Base-by-base conservation (phyloP, 2,329 filamentous ascomycete species). In the Claviceps maximensis region DNA sequence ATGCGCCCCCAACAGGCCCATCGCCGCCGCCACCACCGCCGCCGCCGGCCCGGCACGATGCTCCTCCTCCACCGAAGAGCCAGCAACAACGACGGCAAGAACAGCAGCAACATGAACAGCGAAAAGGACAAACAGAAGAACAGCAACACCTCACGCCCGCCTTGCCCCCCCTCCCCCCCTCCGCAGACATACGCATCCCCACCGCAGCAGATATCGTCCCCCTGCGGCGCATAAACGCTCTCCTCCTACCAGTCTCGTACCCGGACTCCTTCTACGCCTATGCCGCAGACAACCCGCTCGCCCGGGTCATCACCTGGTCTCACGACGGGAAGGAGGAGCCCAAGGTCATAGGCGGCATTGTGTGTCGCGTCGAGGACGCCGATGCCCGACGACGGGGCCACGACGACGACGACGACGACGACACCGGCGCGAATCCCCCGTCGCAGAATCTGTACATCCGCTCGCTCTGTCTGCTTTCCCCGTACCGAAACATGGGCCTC, bases 161-260 rank as follows among this genome's bases (percentile, higher is more conserved):
- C 29, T 69, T 36, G 4, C 49, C 61, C 47, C 15, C 25, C 21
- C 17, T 75, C 58, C 62, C 74, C 66, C 66, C 66, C 15, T 71
- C 78, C 62, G 78, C 79, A 21, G 66, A 68, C 54, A 78, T 84
- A 61, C 73, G 74, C 6, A 69, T 70, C 51, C 67, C 83, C 51
- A 67, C 69, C 1, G 65, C 71, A 46, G 61, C 68, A 47, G 79
- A 84, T 65, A 67, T 84, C 53, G 69, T 76, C 53, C 73, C 78
- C 46, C 72, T 86, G 6, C 79, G 78, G 41, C 77, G 81, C 59
- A 82, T 86, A 65, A 84, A 83, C 66, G 70, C 78, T 46, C 75
- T 85, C 50, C 75, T 85, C 51, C 77, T 86, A 1, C 79, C 78
- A 49, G 78, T 85, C 54, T 70, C 71, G 64, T 86, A 85, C 64